A percentile compares a stretch with the other conserved stretches of the same genome.
Evolutionary conservation across 805 yeast genomes (phyloP).

Genomic region (Candida awuae): DNA sequence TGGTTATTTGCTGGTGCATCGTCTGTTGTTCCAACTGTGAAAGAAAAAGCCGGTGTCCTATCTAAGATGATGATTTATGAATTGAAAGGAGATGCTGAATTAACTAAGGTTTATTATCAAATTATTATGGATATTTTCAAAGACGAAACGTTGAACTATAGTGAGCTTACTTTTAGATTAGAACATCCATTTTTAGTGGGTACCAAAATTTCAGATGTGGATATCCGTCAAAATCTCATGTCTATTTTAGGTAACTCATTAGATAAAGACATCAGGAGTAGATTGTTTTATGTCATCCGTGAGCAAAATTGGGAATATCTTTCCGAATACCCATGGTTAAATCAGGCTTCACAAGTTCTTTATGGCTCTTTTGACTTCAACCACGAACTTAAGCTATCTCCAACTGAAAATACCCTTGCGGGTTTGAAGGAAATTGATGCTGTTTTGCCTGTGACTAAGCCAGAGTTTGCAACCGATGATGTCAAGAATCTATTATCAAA

Average conservation of each 20-base stretch:
- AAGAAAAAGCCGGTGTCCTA: conserved; percentile 91
- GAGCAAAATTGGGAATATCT: conserved; percentile 97
- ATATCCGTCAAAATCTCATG: conserved; percentile 72
- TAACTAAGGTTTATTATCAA: conserved; percentile 72
- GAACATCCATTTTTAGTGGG: conserved; percentile 96
- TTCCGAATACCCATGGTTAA: conserved; percentile 90
- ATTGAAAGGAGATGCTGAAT: conserved; percentile 71
- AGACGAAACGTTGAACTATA: conserved; percentile 64
- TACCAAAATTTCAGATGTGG: conserved; percentile 71
- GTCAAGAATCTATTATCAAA: conserved; percentile 16
- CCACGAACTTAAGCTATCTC: conserved; percentile 37
- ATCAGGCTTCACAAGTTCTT: conserved; percentile 82
- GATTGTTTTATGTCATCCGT: conserved; percentile 78
- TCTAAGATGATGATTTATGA: conserved; percentile 93
- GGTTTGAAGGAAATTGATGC: conserved; percentile 38
- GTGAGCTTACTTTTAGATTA: conserved; percentile 88
- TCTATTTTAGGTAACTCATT: conserved; percentile 66
- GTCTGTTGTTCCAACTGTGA: conserved; percentile 76
- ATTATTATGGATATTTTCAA: conserved; percentile 84
- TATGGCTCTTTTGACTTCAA: conserved; percentile 66
- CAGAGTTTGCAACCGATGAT: conserved; percentile 12
- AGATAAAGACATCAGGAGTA: conserved; percentile 67
- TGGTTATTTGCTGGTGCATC: conserved; percentile 88
- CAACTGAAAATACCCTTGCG: conserved; percentile 46
- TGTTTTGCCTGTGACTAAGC: conserved; percentile 20